A percentile compares a stretch with the other conserved stretches of the same genome.
Evolutionary conservation across 202 grass and related monocot species (phyloP).

Genomic region (Bolboschoenoplectus hybrid): DNA sequence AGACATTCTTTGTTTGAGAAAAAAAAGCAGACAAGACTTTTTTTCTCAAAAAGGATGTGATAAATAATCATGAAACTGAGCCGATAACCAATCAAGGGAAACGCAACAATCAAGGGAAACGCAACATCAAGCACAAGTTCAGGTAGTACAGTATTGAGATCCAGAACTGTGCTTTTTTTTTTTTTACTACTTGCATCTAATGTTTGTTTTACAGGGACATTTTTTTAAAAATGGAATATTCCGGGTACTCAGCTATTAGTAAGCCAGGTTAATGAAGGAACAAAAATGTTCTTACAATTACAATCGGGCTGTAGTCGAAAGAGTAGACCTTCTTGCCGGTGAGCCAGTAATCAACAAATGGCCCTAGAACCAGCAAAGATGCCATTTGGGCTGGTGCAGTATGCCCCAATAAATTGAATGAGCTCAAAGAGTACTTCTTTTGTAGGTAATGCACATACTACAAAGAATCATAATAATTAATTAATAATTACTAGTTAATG

Average conservation of each 20-base stretch:
- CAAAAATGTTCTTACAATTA: conserved; percentile 45
- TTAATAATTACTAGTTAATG: neutral
- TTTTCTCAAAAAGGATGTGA: neutral
- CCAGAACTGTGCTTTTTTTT: neutral
- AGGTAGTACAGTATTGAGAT: neutral
- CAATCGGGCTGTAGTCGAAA: conserved; percentile 51
- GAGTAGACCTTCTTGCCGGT: conserved; percentile 54
- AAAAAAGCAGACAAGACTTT: no score
- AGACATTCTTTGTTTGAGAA: no score
- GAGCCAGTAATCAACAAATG: conserved; percentile 64
- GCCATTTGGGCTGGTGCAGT: conserved; percentile 72
- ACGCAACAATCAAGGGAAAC: neutral
- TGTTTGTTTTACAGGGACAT: neutral
- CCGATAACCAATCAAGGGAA: neutral
- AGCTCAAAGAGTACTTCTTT: conserved; percentile 61
- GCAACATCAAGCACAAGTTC: neutral
- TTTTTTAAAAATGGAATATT: neutral
- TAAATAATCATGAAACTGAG: neutral
- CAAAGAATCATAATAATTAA: conserved; percentile 26
- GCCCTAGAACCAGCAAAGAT: conserved; percentile 61
- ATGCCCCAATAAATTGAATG: conserved; percentile 63
- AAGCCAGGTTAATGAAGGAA: neutral
- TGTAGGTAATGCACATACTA: conserved; percentile 75
- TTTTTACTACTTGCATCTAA: neutral
- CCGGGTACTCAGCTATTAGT: neutral